A percentile compares a stretch with the other conserved stretches of the same genome.
Evolutionary conservation across 345 rosid genomes (phyloP).

Genomic region (Gossypium stocksii): DNA sequence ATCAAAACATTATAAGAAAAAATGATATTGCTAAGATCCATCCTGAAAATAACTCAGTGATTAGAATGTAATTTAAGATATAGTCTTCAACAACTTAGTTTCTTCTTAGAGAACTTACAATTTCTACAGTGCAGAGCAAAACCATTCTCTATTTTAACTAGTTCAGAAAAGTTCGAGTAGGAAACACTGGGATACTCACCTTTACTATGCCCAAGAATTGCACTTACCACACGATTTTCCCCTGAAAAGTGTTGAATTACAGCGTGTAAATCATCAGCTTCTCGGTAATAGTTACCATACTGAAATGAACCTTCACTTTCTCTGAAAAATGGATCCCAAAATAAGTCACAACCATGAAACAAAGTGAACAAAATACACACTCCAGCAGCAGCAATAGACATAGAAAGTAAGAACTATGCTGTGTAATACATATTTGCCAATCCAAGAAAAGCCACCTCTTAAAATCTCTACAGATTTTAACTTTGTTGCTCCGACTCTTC

Average conservation of each 20-base stretch:
- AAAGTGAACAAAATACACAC: background rate
- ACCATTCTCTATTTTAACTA: background rate
- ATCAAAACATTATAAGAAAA: conserved; percentile 6
- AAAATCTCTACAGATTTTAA: background rate
- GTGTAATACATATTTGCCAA: background rate
- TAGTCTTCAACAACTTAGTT: background rate
- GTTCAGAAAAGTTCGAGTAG: background rate
- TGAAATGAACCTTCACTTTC: conserved; percentile 83
- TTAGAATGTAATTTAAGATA: background rate
- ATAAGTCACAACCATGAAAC: background rate
- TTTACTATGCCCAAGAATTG: conserved; percentile 80
- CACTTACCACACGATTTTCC: conserved; percentile 36
- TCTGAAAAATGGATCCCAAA: conserved; percentile 28
- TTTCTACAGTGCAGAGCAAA: background rate
- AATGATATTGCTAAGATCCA: background rate
- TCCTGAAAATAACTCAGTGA: background rate
- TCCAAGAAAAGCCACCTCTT: background rate
- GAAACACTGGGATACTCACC: conserved; percentile 36
- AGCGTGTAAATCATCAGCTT: conserved; percentile 70
- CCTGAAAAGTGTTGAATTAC: conserved; percentile 47
- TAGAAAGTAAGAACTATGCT: background rate
- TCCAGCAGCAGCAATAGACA: background rate
- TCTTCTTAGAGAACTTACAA: background rate
- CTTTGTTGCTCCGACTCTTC: background rate
- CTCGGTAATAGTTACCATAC: conserved; percentile 58